These are phyloP conservation scores for Backusella psychrophila DNA, from an alignment of 192 early-diverging fungal species.

Conservation along the genomic window DNA sequence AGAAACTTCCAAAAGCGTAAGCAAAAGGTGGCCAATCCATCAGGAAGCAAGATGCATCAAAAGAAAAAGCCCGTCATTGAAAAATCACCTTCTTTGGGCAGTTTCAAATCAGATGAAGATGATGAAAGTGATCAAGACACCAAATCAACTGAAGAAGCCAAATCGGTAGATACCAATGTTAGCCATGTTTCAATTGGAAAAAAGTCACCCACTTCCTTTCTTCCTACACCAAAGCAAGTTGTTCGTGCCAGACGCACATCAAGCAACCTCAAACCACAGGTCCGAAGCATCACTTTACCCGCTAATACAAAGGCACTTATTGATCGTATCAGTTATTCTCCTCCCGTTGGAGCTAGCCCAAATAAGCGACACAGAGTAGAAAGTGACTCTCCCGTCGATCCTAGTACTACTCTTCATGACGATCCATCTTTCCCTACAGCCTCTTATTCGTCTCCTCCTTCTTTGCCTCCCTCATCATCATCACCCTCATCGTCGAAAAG, in stretches of 20 bases:
- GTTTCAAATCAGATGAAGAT: not conserved
- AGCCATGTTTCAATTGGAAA: not conserved
- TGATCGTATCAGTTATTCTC: not conserved
- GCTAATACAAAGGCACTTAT: not conserved
- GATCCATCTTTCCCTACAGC: not conserved
- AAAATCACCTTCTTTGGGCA: not conserved
- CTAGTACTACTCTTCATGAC: not conserved
- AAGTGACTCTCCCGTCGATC: not conserved
- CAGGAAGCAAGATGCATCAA: not conserved
- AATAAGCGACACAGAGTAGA: not conserved
- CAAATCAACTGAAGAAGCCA: not conserved
- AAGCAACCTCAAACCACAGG: conserved; percentile 2
- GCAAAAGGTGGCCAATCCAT: not conserved
- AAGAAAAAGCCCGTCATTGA: not conserved
- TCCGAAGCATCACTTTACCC: not conserved
- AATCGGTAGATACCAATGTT: not conserved
- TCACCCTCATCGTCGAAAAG: not conserved
- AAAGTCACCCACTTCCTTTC: not conserved
- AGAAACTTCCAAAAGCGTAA: not conserved
- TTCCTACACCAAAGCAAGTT: not conserved
- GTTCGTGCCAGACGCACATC: not conserved
- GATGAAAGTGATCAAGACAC: not conserved
- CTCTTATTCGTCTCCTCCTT: not conserved
- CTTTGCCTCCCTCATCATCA: not conserved
- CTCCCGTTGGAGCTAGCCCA: not conserved